phyloP scores from a whole-genome alignment of 768 basidiomycete species.

The Boletus fagicola region DNA sequence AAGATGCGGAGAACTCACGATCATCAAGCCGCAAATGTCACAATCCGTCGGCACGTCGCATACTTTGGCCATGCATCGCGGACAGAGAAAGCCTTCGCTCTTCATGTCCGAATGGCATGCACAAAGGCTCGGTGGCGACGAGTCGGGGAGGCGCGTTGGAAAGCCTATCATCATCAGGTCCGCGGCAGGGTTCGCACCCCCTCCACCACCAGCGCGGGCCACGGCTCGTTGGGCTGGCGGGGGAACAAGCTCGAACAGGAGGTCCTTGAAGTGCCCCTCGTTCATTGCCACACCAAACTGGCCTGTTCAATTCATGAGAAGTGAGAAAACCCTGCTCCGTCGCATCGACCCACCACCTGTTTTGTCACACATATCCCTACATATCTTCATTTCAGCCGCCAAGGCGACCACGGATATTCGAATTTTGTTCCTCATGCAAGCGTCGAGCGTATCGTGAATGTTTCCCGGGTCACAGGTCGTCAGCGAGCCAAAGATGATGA shows the following conservation, averaged over 20 bases:
- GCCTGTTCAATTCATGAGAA: conserved; percentile 41
- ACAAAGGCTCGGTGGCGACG: conserved; percentile 80
- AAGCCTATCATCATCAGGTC: conserved; percentile 99
- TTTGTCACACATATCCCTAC: conserved; percentile 85
- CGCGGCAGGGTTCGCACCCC: conserved; percentile 59
- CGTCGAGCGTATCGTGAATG: conserved; percentile 91
- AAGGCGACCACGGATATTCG: conserved; percentile 92
- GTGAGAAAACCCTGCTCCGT: not conserved
- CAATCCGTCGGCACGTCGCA: conserved; percentile 99
- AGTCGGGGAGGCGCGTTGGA: conserved; percentile 85
- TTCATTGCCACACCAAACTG: conserved; percentile 97
- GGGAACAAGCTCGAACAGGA: conserved; percentile 92
- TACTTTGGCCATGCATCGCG: conserved; percentile 86
- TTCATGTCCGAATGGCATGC: conserved; percentile 93
- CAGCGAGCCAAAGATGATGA: conserved; percentile 91
- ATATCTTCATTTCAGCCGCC: conserved; percentile 98
- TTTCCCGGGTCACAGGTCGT: conserved; percentile 98
- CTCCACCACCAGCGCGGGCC: conserved; percentile 44
- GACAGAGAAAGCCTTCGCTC: conserved; percentile 92
- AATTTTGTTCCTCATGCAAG: conserved; percentile 77
- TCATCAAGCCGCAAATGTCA: conserved; percentile 95
- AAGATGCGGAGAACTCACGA: conserved; percentile 95
- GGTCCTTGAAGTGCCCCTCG: conserved; percentile 94
- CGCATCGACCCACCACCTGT: conserved; percentile 66
- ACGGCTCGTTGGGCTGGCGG: conserved; percentile 81